Evolutionary conservation across 768 basidiomycete genomes (phyloP).

Genomic region (Tricholoma matsutake): DNA sequence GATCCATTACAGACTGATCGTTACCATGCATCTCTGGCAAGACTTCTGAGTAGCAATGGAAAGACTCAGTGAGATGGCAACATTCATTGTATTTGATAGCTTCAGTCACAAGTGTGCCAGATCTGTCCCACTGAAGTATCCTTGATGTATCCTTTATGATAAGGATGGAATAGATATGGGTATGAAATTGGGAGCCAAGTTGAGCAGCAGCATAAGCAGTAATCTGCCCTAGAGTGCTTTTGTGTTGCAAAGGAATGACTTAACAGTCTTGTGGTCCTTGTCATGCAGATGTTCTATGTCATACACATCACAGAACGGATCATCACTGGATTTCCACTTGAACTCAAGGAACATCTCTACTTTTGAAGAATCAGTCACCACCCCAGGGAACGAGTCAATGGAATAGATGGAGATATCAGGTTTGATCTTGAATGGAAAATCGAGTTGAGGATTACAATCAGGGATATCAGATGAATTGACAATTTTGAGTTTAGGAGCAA

Average conservation of each 20-base stretch:
- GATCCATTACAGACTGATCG: too few species aligned
- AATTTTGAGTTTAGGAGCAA: too few species aligned
- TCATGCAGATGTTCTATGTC: background rate
- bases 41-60: too few species aligned
- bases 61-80: too few species aligned
- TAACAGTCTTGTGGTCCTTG: background rate
- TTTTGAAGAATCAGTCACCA: background rate
- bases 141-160: constrained; percentile 3
- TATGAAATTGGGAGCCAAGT: constrained; percentile 12
- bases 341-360: background rate
- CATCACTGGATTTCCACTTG: background rate
- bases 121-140: too few species aligned
- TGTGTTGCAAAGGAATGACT: background rate
- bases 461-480: background rate
- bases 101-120: too few species aligned
- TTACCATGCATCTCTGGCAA: too few species aligned
- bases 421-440: constrained; percentile 1
- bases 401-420: background rate
- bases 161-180: constrained; percentile 15
- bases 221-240: constrained; percentile 14
- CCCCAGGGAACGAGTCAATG: background rate
- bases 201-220: constrained; percentile 17
- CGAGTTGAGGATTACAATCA: background rate
- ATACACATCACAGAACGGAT: too few species aligned
- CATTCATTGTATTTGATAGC: too few species aligned